Conservation (phyloP, 2,329 filamentous ascomycete genomes). For the Hortaea sp. region DNA sequence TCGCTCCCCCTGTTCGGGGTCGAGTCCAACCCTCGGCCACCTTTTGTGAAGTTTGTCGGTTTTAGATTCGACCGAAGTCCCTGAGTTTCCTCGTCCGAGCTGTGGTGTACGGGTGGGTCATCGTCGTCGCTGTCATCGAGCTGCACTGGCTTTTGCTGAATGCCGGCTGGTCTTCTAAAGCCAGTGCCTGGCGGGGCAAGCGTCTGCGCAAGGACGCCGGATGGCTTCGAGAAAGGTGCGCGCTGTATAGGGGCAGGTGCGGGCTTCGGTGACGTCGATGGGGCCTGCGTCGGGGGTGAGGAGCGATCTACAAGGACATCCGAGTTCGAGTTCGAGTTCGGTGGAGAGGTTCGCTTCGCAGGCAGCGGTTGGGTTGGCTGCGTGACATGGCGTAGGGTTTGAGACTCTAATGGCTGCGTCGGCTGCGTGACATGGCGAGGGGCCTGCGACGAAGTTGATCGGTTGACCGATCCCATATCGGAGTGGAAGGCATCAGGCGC, state of each 20-base stretch:
- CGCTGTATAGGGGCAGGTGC: conserved; percentile 12
- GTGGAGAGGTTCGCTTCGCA: conserved; percentile 1
- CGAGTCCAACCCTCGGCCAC: conserved; percentile 23
- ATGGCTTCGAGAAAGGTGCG: conserved; percentile 14
- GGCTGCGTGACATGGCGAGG: conserved; percentile 42
- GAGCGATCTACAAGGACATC: conserved; percentile 78
- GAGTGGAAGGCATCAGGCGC: conserved; percentile 12
- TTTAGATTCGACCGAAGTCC: conserved; percentile 47
- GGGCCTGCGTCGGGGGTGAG: conserved; percentile 44
- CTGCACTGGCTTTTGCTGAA: conserved; percentile 11
- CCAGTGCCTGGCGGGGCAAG: conserved; percentile 69
- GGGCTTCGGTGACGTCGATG: conserved; percentile 31
- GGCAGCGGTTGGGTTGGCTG: conserved; percentile 39
- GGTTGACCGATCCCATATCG: conserved; percentile 10
- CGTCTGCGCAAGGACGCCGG: conserved; percentile 43
- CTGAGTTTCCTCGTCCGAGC: conserved; percentile 24
- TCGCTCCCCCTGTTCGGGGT: conserved; percentile 17
- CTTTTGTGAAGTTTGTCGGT: conserved; percentile 46
- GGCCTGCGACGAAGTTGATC: not conserved
- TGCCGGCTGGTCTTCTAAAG: conserved; percentile 43
- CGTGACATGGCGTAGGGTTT: conserved; percentile 29
- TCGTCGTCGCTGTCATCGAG: conserved; percentile 38
- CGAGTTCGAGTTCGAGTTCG: conserved; percentile 29
- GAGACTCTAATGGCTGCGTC: conserved; percentile 44
- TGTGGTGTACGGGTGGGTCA: conserved; percentile 26